Percentiles rank a stretch among this genome's conserved stretches.
Evolutionary conservation across 345 rosid species (phyloP).

Genomic region (Anastatica hierochuntica): DNA sequence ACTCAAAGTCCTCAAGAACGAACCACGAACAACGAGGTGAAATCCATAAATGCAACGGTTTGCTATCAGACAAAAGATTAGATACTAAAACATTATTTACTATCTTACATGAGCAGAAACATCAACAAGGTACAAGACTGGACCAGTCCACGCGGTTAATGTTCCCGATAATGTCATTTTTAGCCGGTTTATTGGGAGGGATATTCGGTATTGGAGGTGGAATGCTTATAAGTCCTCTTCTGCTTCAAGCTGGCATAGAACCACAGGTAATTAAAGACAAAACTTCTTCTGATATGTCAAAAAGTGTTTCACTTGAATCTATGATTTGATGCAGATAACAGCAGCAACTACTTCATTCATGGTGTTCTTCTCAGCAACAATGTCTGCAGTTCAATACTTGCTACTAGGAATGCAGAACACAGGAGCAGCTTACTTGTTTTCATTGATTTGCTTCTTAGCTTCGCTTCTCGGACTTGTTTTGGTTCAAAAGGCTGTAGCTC

Average conservation of each 20-base stretch:
- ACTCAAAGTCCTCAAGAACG: slow-evolving; percentile 21
- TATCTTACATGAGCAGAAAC: slow-evolving; percentile 19
- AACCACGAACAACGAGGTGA: slow-evolving; percentile 4
- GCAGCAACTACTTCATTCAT: slow-evolving; percentile 45
- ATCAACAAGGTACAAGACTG: slow-evolving; percentile 15
- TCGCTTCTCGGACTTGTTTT: slow-evolving; percentile 61
- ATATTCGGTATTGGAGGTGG: slow-evolving; percentile 91
- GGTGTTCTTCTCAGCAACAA: slow-evolving; percentile 33
- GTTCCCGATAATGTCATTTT: slow-evolving; percentile 60
- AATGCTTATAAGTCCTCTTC: slow-evolving; percentile 87
- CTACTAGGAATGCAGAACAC: slow-evolving; percentile 60
- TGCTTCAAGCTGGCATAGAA: slow-evolving; percentile 61
- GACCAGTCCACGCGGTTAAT: slow-evolving; percentile 12
- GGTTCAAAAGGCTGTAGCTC: slow-evolving; percentile 46
- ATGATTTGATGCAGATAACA: slow-evolving; percentile 40
- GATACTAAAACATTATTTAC: not conserved
- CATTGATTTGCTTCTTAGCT: slow-evolving; percentile 52
- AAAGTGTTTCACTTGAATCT: not conserved
- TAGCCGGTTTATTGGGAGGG: slow-evolving; percentile 76
- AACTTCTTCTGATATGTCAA: not conserved
- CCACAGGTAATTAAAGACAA: slow-evolving; percentile 42
- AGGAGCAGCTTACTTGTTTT: slow-evolving; percentile 38
- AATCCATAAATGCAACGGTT: too few species aligned
- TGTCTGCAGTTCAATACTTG: slow-evolving; percentile 44
- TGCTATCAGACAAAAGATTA: not conserved